phyloP scores from a whole-genome alignment of 176 grass and related monocot species.

The Cocos nucifera region DNA sequence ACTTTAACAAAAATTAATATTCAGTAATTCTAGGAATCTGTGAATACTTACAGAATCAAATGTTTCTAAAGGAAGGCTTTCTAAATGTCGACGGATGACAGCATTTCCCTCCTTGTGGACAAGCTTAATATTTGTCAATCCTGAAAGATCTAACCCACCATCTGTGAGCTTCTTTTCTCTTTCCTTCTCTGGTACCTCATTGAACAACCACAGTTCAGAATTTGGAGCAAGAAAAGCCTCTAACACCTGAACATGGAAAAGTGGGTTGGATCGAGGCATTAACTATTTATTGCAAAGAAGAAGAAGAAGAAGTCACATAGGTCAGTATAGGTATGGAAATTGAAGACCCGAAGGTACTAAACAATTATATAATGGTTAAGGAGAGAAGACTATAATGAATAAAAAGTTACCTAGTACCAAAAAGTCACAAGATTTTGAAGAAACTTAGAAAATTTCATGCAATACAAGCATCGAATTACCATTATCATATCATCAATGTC shows the following conservation, averaged over 20 bases:
- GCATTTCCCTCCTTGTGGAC: slow-evolving; percentile 99
- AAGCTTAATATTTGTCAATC: slow-evolving; percentile 84
- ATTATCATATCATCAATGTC: slow-evolving; percentile 99
- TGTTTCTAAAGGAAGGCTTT: slow-evolving; percentile 89
- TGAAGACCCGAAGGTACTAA: too few relatives aligned
- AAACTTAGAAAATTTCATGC: too few relatives aligned
- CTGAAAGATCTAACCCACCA: slow-evolving; percentile 65
- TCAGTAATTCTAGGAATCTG: slow-evolving; percentile 5
- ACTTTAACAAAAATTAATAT: too few relatives aligned
- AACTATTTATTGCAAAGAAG: too few relatives aligned
- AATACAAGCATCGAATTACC: slow-evolving; percentile 35
- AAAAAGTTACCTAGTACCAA: too few relatives aligned
- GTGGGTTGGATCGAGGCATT: background rate
- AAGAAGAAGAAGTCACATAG: too few relatives aligned
- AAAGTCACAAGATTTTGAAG: too few relatives aligned
- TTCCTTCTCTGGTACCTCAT: slow-evolving; percentile 90
- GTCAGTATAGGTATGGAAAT: too few relatives aligned
- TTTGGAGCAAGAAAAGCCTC: slow-evolving; percentile 91
- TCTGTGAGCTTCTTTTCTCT: slow-evolving; percentile 86
- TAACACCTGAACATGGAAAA: slow-evolving; percentile 45
- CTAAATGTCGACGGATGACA: slow-evolving; percentile 84
- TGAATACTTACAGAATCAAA: slow-evolving; percentile 87
- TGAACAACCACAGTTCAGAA: slow-evolving; percentile 98
- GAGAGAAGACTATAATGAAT: too few relatives aligned
- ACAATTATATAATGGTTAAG: too few relatives aligned